Conservation (phyloP, 2,329 filamentous ascomycete species). For the Ceratocystiopsis minuta region DNA sequence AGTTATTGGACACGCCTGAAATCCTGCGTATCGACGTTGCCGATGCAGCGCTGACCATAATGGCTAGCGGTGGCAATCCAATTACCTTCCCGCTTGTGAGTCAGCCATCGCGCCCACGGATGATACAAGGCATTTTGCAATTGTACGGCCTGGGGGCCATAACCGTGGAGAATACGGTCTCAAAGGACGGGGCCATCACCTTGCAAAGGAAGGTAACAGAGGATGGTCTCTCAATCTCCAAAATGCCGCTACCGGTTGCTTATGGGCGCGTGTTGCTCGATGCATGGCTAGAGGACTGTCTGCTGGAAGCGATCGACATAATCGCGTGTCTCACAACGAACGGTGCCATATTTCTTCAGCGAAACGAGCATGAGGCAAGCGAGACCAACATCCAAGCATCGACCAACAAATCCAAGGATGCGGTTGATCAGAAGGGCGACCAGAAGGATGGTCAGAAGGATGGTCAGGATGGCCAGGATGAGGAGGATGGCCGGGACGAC, state of each 20-base stretch:
- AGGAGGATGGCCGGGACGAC: slow-evolving; percentile 41
- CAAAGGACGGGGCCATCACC: slow-evolving; percentile 53
- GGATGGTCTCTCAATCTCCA: slow-evolving; percentile 58
- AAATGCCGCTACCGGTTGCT: slow-evolving; percentile 64
- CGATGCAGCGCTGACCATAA: slow-evolving; percentile 79
- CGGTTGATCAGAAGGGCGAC: too few relatives aligned
- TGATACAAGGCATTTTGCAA: slow-evolving; percentile 68
- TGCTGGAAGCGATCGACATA: slow-evolving; percentile 74
- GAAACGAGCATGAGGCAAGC: too few relatives aligned
- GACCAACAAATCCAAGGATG: too few relatives aligned
- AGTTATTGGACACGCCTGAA: slow-evolving; percentile 59
- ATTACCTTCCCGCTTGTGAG: slow-evolving; percentile 74
- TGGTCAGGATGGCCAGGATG: slow-evolving; percentile 47
- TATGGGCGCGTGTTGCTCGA: slow-evolving; percentile 71
- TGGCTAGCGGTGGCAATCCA: slow-evolving; percentile 72
- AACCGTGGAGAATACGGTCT: slow-evolving; percentile 54
- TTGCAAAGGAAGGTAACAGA: slow-evolving; percentile 60
- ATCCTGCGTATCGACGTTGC: slow-evolving; percentile 81
- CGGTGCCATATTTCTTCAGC: too few relatives aligned
- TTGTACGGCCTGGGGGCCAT: slow-evolving; percentile 63
- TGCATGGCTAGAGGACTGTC: slow-evolving; percentile 53
- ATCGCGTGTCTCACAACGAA: slow-evolving; percentile 42
- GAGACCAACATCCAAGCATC: too few relatives aligned
- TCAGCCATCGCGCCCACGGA: slow-evolving; percentile 53
- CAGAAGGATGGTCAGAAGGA: too few relatives aligned